Percentiles rank a stretch among this genome's conserved stretches.
phyloP scores from a whole-genome alignment of 2,329 filamentous ascomycete genomes.

The Proliferodiscus dingleyae region DNA sequence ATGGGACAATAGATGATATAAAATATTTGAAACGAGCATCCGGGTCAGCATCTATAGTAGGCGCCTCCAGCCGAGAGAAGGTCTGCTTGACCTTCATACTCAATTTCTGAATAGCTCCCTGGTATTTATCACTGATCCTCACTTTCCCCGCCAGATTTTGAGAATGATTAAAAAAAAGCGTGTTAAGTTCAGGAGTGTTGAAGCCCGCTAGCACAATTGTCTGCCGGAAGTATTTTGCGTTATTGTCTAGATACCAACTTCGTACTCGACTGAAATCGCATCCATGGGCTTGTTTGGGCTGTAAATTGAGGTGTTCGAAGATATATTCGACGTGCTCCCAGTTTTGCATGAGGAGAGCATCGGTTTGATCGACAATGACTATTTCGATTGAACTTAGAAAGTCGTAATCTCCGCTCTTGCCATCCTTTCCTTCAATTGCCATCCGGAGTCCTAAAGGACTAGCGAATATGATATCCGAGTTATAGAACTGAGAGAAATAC shows the following conservation, averaged over 20 bases:
- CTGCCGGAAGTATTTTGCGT: constrained; percentile 76
- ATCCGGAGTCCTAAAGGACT: constrained; percentile 86
- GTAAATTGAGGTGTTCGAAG: constrained; percentile 84
- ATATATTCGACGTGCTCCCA: constrained; percentile 95
- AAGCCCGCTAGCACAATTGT: constrained; percentile 78
- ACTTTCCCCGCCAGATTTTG: constrained; percentile 76
- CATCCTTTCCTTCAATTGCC: constrained; percentile 71
- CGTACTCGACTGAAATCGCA: constrained; percentile 91
- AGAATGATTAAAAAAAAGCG: constrained; percentile 70
- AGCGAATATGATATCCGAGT: constrained; percentile 88
- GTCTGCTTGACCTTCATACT: constrained; percentile 74
- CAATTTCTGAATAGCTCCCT: constrained; percentile 68
- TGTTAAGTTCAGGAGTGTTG: constrained; percentile 82
- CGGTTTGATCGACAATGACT: constrained; percentile 83
- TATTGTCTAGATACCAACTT: constrained; percentile 87
- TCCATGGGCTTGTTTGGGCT: constrained; percentile 83
- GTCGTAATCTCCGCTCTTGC: constrained; percentile 72
- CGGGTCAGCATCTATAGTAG: constrained; percentile 68
- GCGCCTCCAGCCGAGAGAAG: constrained; percentile 78
- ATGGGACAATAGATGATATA: constrained; percentile 71
- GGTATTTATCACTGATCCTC: constrained; percentile 64
- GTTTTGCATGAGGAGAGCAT: constrained; percentile 94
- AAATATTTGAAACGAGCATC: constrained; percentile 91
- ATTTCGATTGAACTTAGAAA: constrained; percentile 93
- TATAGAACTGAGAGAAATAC: constrained; percentile 93